Percentiles rank a stretch among this genome's conserved stretches.
Conservation (phyloP, 306 rosid genomes). For the Herpetospermum pedunculosum region DNA sequence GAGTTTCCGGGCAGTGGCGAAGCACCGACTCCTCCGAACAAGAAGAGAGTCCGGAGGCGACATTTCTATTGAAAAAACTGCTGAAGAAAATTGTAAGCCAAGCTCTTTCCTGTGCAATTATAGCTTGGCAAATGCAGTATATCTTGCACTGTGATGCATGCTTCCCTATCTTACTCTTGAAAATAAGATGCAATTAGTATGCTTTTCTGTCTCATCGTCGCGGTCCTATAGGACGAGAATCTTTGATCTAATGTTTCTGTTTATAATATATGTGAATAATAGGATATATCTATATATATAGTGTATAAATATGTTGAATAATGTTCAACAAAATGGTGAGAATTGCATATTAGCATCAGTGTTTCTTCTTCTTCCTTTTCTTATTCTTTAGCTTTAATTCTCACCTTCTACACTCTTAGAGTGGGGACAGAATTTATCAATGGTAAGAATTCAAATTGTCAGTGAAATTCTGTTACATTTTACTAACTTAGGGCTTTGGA, state of each 20-base stretch:
- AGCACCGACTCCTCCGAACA: constrained; percentile 17
- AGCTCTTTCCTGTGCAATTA: not conserved
- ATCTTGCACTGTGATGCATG: not conserved
- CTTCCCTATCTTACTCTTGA: not conserved
- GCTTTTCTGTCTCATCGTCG: not conserved
- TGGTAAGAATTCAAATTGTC: not conserved
- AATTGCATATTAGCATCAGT: not conserved
- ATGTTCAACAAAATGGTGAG: not conserved
- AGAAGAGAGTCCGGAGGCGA: constrained; percentile 29
- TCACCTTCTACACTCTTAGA: not conserved
- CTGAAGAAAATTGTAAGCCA: constrained; percentile 6
- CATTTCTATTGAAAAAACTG: constrained; percentile 18
- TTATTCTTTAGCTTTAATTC: not conserved
- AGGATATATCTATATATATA: not conserved
- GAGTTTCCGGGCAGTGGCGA: constrained; percentile 46
- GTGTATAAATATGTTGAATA: not conserved
- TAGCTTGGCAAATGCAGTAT: not conserved
- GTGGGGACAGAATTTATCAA: not conserved
- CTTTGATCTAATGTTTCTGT: not conserved
- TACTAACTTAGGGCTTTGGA: too few relatives aligned
- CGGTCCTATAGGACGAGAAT: not conserved
- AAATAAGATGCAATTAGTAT: constrained; percentile 4
- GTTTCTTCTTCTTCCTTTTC: not conserved
- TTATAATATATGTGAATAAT: constrained; percentile 5
- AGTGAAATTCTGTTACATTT: not conserved